Evolutionary conservation across 2,329 filamentous ascomycete genomes (phyloP).

Genomic region (Incumbomyces delicatus): DNA sequence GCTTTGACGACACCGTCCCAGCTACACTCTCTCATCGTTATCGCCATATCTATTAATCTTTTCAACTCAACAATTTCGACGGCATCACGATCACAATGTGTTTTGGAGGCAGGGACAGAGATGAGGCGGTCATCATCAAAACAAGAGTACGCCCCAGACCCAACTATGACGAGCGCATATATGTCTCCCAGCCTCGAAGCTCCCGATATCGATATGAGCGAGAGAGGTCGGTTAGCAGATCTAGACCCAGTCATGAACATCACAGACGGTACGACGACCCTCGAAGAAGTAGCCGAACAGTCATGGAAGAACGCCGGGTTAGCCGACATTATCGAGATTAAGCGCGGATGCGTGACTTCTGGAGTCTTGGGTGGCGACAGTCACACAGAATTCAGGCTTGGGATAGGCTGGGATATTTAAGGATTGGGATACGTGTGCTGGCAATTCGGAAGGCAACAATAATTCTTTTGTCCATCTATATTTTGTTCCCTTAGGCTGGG

Average conservation of each 20-base stretch:
- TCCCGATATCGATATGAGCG: not conserved
- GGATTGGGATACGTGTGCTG: too few species aligned
- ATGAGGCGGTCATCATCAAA: slow-evolving; percentile 6
- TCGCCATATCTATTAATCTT: too few species aligned
- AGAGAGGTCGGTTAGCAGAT: slow-evolving; percentile 1
- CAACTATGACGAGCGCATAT: slow-evolving; percentile 1
- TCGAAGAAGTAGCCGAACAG: slow-evolving; percentile 3
- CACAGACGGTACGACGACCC: not conserved
- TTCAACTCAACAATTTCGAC: too few species aligned
- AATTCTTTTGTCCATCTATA: too few species aligned
- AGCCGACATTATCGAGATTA: not conserved
- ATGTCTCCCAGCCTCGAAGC: slow-evolving; percentile 1
- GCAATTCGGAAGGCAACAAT: too few species aligned
- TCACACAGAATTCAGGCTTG: not conserved
- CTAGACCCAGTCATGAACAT: not conserved
- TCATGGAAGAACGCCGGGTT: slow-evolving; percentile 2
- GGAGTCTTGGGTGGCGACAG: not conserved
- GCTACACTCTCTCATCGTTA: too few species aligned
- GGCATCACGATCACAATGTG: not conserved
- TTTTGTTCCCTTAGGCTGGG: too few species aligned
- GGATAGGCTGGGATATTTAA: too few species aligned
- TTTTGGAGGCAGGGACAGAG: slow-evolving; percentile 1
- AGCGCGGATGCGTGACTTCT: too few species aligned
- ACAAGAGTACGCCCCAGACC: slow-evolving; percentile 1
- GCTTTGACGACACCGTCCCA: too few species aligned